Conservation (phyloP, 768 basidiomycete genomes). For the Collybiopsis confluens region DNA sequence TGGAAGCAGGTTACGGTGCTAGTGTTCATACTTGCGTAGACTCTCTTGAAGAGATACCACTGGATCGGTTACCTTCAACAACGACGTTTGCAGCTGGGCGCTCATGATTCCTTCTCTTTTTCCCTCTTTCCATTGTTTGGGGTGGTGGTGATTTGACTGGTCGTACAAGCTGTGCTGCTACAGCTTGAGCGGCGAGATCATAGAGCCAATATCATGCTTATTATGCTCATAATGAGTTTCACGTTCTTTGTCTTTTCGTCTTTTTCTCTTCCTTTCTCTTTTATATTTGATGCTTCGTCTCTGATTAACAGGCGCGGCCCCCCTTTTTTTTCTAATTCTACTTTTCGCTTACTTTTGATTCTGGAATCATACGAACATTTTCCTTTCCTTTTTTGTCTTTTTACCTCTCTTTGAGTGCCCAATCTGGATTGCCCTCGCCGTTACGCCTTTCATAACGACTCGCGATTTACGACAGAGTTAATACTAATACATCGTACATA, state of each 20-base stretch:
- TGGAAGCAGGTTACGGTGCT: not conserved
- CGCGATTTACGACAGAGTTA: no score
- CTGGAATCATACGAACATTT: not conserved
- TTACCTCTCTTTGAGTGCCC: not conserved
- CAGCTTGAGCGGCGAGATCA: no score
- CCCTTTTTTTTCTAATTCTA: not conserved
- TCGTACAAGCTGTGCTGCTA: no score
- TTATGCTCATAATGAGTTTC: no score
- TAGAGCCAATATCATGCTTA: not conserved
- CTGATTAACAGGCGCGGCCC: no score
- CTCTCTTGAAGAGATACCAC: slow-evolving; percentile 4
- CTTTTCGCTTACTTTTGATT: not conserved
- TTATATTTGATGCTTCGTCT: no score
- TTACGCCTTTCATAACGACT: no score
- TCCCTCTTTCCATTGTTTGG: no score
- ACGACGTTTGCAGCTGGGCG: not conserved
- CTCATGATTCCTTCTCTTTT: not conserved
- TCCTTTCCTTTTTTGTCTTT: not conserved
- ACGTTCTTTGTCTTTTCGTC: not conserved
- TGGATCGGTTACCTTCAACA: not conserved
- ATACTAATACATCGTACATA: no score
- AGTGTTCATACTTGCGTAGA: not conserved
- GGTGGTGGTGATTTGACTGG: no score
- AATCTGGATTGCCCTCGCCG: no score
- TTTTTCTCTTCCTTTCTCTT: no score